phyloP scores from a whole-genome alignment of 2,329 filamentous ascomycete species.

The Plectosphaerella sp. region DNA sequence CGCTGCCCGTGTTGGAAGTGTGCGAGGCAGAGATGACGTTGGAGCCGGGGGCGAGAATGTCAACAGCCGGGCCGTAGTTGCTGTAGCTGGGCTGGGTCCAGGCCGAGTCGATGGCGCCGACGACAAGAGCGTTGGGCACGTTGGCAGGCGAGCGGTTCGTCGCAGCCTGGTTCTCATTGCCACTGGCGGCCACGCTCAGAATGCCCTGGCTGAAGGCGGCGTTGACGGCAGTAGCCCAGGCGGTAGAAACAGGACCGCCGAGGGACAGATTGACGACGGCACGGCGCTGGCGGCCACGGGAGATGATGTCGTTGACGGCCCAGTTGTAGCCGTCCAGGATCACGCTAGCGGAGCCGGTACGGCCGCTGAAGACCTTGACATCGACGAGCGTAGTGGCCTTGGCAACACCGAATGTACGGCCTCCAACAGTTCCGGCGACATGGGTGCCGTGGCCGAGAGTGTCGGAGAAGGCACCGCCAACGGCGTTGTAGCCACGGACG shows the following conservation, averaged over 20 bases:
- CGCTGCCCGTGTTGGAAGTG: slow-evolving; percentile 50
- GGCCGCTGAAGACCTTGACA: slow-evolving; percentile 38
- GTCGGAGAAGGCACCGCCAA: slow-evolving; percentile 21
- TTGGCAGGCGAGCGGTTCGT: slow-evolving; percentile 41
- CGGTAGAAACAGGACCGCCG: slow-evolving; percentile 33
- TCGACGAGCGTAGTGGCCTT: slow-evolving; percentile 37
- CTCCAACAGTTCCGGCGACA: slow-evolving; percentile 29
- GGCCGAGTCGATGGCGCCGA: slow-evolving; percentile 39
- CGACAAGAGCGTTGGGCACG: slow-evolving; percentile 42
- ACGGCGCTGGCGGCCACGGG: slow-evolving; percentile 17
- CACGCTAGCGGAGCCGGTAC: slow-evolving; percentile 21
- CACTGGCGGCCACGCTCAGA: slow-evolving; percentile 49
- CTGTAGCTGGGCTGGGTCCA: slow-evolving; percentile 39
- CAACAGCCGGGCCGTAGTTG: slow-evolving; percentile 40
- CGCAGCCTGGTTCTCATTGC: slow-evolving; percentile 37
- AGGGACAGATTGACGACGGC: slow-evolving; percentile 43
- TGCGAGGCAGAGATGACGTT: slow-evolving; percentile 11
- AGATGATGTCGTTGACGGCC: slow-evolving; percentile 27
- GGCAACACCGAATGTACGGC: slow-evolving; percentile 32
- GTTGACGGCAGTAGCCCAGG: slow-evolving; percentile 46
- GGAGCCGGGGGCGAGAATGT: slow-evolving; percentile 31
- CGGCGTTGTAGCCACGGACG: slow-evolving; percentile 13
- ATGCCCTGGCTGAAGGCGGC: slow-evolving; percentile 40
- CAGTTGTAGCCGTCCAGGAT: slow-evolving; percentile 27
- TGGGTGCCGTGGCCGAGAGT: slow-evolving; percentile 38